Evolutionary conservation across 441 rosid species (phyloP).

Genomic region (Bruguiera hainesii): DNA sequence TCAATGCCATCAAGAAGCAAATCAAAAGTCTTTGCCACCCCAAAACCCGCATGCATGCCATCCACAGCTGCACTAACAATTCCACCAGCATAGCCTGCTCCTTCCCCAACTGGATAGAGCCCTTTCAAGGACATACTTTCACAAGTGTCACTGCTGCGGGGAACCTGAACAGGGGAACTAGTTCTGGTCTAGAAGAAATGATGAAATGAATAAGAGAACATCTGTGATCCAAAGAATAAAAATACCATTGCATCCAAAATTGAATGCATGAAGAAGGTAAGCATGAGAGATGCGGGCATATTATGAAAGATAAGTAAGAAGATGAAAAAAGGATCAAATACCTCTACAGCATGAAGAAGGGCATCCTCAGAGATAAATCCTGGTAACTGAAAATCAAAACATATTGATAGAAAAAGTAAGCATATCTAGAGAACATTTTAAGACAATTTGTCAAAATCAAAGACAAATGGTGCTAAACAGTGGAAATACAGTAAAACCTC

Average conservation of each 20-base stretch:
- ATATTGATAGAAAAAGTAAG: conserved; percentile 10
- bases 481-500: conserved; percentile 45
- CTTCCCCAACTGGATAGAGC: conserved; percentile 94
- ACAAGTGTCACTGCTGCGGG: conserved; percentile 57
- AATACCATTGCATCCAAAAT: conserved; percentile 6
- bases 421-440: conserved; percentile 4
- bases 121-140: conserved; percentile 74
- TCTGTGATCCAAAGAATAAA: not conserved
- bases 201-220: not conserved
- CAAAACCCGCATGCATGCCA: conserved; percentile 82
- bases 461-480: not conserved
- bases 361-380: conserved; percentile 83
- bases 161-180: conserved; percentile 82
- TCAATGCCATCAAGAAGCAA: conserved; percentile 55
- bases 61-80: conserved; percentile 97
- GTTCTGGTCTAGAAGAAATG: conserved; percentile 67
- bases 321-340: conserved; percentile 18
- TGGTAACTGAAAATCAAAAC: conserved; percentile 57
- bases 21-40: conserved; percentile 64
- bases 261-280: not conserved
- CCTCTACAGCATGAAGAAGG: conserved; percentile 97
- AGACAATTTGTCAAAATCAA: not conserved
- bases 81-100: conserved; percentile 98
- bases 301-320: not conserved
- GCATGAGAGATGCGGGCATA: not conserved